Evolutionary conservation across 306 rosid genomes (phyloP), one percentile per base, ranked within the genome.

Genomic region (Rubus parviflorus): DNA sequence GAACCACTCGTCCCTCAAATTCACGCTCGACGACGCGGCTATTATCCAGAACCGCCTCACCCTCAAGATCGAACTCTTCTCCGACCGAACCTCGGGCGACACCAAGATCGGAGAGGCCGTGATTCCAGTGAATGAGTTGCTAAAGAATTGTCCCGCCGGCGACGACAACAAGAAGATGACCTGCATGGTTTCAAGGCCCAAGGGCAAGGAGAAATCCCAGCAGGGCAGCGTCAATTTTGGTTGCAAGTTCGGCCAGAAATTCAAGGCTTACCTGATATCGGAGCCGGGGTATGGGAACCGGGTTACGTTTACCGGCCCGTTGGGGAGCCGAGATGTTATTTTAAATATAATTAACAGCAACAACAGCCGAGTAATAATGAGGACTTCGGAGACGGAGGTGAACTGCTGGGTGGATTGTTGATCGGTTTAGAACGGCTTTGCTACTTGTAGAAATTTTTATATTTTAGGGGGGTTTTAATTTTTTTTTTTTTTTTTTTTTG

Each of bases 191-290:
- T 75, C 68, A 38, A 58, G 73, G 53, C 37, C 77, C 0, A 81
- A 57, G 47, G 89, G 91, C 2, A 87, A 81, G 48, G 56, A 4
- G 19, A 5, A 51, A 48, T 17, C 53, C 14, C 17, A 56, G 51
- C 81, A 79, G 8, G 91, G 91, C 3, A 25, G 71, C 8, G 22
- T 88, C 45, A 81, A 77, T 22, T 76, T 88, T 49, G 58, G 79
- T 42, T 83, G 73, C 79, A 81, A 81, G 56, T 83, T 85, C 9
- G 89, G 91, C 2, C 78, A 81, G 45, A 88, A 85, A 52, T 79
- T 73, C 0, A 66, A 64, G 74, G 88, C 90, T 3, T 82, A 82
- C 51, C 87, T 88, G 3, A 0, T 25, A 25, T 25, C 30, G 30
- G 30, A 25, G 30, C 30, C 30, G 30, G 30, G 30, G 30, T 25